Base-by-base conservation (phyloP, 2,329 filamentous ascomycete species). In the Phaeosphaeria sp. region DNA sequence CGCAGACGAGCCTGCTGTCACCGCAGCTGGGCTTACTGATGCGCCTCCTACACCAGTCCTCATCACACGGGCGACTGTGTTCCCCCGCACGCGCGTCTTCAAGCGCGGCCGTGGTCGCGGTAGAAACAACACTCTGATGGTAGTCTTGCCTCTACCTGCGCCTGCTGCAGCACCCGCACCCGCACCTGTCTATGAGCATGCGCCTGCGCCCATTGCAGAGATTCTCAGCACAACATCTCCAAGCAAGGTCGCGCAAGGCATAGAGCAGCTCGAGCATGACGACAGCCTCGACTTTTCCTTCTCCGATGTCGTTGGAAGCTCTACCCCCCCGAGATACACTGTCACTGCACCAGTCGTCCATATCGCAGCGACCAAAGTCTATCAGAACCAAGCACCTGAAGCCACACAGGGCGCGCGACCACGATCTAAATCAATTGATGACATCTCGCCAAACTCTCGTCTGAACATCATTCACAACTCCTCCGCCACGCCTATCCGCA, bases 1-100 rank as follows among this genome's bases (percentile, higher is more conserved):
- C n/a, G 55, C 39, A 13, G 59, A 56, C 47, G 60, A 63, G 36
- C 60, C 56, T 10, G 22, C 44, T n/a, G 59, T 74, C 25, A 33
- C 74, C 25, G 68, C 72, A 36, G 66, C 62, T 7, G 69, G 68
- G 7, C 50, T 57, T n/a, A 54, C 33, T 10, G 59, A 56, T 46
- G 59, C 61, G 36, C 60, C 56, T 10, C 21, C 54, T 18, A 50
- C 44, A 17, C 46, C 33, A 23, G n/a, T 21, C n/a, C 54, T 27
- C 36, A 22, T 6, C 9, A 25, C 21, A 3, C 41, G 41, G 6
- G n/a, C 41, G 3, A 43, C 7, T n/a, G 41, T 10, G n/a, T 6
- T 36, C 13, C 30, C 30, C 9, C 30, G 30, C 30, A 3, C 13
- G 11, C 30, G 30, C 30, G 9, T 36, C 30, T 36, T 13, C 30